Evolutionary conservation across 768 basidiomycete species (phyloP).

Genomic region (Boletus vinaceobasis): DNA sequence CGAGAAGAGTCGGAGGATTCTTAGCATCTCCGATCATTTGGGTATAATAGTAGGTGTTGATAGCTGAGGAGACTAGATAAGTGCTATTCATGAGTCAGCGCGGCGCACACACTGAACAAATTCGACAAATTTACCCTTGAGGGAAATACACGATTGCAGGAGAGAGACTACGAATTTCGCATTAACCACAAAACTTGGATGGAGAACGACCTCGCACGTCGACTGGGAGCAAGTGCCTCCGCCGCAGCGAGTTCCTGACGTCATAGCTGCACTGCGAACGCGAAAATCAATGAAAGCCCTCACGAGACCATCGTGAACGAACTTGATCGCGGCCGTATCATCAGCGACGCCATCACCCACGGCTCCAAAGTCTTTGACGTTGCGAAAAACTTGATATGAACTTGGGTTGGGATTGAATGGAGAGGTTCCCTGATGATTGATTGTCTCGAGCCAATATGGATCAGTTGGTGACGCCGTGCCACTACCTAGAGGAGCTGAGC

Average conservation of each 20-base stretch:
- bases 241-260: constrained; percentile 59
- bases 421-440: constrained; percentile 68
- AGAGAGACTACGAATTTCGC: constrained; percentile 25
- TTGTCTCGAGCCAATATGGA: constrained; percentile 69
- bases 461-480: constrained; percentile 42
- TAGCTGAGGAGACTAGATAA: constrained; percentile 63
- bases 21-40: constrained; percentile 75
- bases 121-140: constrained; percentile 42
- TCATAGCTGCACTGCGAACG: constrained; percentile 54
- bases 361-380: constrained; percentile 63
- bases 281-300: constrained; percentile 1
- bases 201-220: constrained; percentile 32
- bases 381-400: constrained; percentile 68
- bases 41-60: constrained; percentile 73
- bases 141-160: constrained; percentile 79
- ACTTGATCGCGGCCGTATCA: constrained; percentile 77
- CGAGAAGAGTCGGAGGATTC: constrained; percentile 63
- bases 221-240: constrained; percentile 46
- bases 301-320: background rate
- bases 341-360: constrained; percentile 65
- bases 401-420: constrained; percentile 54
- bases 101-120: background rate
- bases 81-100: constrained; percentile 38
- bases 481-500: constrained; percentile 41
- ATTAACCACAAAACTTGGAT: background rate